Evolutionary conservation across 352 stramenopile species (phyloP).

Genomic region (Phytopythium aichiense): DNA sequence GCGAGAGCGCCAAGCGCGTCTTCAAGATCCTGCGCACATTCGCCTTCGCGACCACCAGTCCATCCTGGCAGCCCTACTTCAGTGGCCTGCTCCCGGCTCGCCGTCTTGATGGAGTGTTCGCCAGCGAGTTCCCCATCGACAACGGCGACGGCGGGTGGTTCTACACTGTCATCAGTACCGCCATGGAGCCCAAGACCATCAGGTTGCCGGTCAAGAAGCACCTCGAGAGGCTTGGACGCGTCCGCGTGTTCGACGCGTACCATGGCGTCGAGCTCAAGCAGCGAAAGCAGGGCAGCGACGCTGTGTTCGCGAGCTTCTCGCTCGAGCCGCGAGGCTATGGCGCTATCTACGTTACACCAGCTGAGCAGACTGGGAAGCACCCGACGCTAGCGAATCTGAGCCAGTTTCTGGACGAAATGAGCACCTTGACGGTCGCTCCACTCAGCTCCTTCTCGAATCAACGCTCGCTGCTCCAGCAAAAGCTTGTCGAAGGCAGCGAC

Average conservation of each 20-base stretch:
- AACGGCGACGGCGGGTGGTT: constrained; percentile 20
- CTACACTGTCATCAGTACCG: constrained; percentile 62
- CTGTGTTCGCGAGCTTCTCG: constrained; percentile 18
- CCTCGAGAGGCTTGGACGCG: not conserved
- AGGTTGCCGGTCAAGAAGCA: constrained; percentile 27
- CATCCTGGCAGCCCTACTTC: constrained; percentile 57
- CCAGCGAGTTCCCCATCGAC: constrained; percentile 39
- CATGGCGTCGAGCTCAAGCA: constrained; percentile 37
- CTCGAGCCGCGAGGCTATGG: constrained; percentile 65
- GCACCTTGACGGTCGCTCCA: constrained; percentile 38
- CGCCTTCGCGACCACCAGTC: constrained; percentile 32
- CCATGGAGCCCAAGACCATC: constrained; percentile 21
- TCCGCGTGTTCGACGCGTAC: constrained; percentile 63
- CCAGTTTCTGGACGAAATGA: constrained; percentile 46
- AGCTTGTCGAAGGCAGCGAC: constrained; percentile 13
- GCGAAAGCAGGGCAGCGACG: constrained; percentile 1
- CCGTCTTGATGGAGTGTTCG: constrained; percentile 29
- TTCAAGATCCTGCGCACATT: constrained; percentile 70
- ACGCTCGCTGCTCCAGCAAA: constrained; percentile 33
- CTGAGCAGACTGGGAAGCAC: constrained; percentile 8
- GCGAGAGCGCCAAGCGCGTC: constrained; percentile 49
- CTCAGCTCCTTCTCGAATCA: constrained; percentile 42
- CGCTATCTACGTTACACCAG: constrained; percentile 31
- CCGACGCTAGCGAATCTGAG: constrained; percentile 18
- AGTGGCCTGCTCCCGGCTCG: constrained; percentile 7